Evolutionary conservation across 805 yeast species (phyloP).

Genomic region (Barnettozyma vustinii): DNA sequence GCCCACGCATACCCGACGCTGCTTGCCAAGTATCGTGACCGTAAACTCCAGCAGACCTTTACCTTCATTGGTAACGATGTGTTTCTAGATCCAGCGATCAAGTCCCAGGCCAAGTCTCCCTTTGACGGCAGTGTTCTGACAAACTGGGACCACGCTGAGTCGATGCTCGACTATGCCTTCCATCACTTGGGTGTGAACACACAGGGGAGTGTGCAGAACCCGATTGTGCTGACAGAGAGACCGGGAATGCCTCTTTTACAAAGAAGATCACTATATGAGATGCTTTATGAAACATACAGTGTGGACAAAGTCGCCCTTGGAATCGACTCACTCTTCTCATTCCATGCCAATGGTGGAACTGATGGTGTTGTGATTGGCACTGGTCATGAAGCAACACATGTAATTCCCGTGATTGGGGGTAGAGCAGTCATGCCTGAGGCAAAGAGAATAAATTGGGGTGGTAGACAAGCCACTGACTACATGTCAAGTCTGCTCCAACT

Average conservation of each 20-base stretch:
- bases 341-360: slow-evolving; percentile 50
- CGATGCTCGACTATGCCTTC: slow-evolving; percentile 77
- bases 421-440: slow-evolving; percentile 58
- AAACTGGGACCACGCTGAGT: slow-evolving; percentile 90
- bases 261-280: slow-evolving; percentile 69
- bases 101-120: slow-evolving; percentile 68
- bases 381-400: slow-evolving; percentile 76
- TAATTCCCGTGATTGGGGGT: slow-evolving; percentile 78
- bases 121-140: slow-evolving; percentile 83
- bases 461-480: slow-evolving; percentile 62
- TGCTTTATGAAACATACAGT: slow-evolving; percentile 78
- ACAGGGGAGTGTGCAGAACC: slow-evolving; percentile 57
- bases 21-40: slow-evolving; percentile 71
- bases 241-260: slow-evolving; percentile 68
- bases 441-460: slow-evolving; percentile 91
- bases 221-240: slow-evolving; percentile 75
- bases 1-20: slow-evolving; percentile 62
- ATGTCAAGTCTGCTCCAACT: slow-evolving; percentile 58
- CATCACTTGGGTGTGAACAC: slow-evolving; percentile 66
- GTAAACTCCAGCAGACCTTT: slow-evolving; percentile 55
- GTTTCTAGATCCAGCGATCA: slow-evolving; percentile 61
- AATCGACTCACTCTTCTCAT: slow-evolving; percentile 77
- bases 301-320: slow-evolving; percentile 77
- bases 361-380: slow-evolving; percentile 76
- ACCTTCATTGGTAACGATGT: slow-evolving; percentile 83